phyloP scores from a whole-genome alignment of 2,329 filamentous ascomycete species.

The Hortaea werneckii region DNA sequence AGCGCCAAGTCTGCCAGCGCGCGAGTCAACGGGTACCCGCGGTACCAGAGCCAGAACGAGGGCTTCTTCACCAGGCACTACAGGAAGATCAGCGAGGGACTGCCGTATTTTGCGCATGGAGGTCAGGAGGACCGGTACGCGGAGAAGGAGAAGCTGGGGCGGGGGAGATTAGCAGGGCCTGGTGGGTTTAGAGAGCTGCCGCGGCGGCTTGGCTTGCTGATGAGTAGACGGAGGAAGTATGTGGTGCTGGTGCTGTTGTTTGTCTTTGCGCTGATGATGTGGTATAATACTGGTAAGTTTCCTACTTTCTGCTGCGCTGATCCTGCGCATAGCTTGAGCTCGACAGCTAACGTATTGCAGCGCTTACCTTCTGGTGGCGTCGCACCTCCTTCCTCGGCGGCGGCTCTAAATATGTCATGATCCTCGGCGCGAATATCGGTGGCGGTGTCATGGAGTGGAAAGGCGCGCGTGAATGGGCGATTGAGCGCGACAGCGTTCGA shows the following conservation, averaged over 20 bases:
- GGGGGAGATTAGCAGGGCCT: constrained; percentile 30
- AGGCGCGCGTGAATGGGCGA: constrained; percentile 91
- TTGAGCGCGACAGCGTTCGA: constrained; percentile 87
- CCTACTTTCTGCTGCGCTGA: no score
- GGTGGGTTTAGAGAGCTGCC: constrained; percentile 13
- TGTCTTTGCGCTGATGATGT: constrained; percentile 14
- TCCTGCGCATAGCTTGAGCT: no score
- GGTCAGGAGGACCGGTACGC: constrained; percentile 42
- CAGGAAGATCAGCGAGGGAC: constrained; percentile 65
- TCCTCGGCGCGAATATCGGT: constrained; percentile 85
- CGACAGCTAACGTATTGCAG: constrained; percentile 26
- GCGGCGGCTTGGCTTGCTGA: constrained; percentile 15
- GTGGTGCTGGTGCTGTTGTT: constrained; percentile 16
- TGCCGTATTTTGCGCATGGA: constrained; percentile 59
- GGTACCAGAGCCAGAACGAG: constrained; percentile 63
- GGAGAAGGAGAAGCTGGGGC: constrained; percentile 68
- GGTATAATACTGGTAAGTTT: constrained; percentile 18
- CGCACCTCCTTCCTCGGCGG: constrained; percentile 65
- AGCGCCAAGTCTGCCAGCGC: constrained; percentile 68
- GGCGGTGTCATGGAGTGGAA: constrained; percentile 99
- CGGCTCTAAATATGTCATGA: constrained; percentile 85
- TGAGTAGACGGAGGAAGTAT: constrained; percentile 21
- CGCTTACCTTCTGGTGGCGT: constrained; percentile 53
- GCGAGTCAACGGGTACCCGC: constrained; percentile 63
- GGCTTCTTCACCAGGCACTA: constrained; percentile 83